Base-by-base conservation (phyloP, 2,329 filamentous ascomycete genomes). In the Fusarium sp. region DNA sequence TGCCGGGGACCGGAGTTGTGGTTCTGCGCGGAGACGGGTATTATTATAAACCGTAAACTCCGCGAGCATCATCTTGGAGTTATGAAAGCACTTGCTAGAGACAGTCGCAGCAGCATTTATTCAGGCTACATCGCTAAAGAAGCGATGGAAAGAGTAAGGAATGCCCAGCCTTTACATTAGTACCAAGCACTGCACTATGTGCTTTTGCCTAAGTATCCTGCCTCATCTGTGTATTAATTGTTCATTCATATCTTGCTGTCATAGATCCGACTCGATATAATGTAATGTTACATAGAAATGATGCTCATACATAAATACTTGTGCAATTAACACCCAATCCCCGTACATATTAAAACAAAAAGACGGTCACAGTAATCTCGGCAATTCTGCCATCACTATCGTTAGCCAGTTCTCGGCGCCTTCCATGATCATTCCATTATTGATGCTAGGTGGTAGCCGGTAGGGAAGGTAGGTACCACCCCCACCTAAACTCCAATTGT, bases 351-450 rank as follows among this genome's bases (percentile, higher is more conserved):
- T 10, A 28, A 28, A 28, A 28, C 7, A 28, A 28, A 28, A 28
- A 28, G 26, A 28, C 26, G 26, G 26, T 7, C 6, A 28, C 9
- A 28, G 3, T 50, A 60, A 60, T 60, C 56, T 60, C 57, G 56
- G 55, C 56, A 59, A 39, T 25, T n/a, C 31, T n/a, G 7, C 31
- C n/a, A 32, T 12, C 26, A 28, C 26, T 32, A 34, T 34, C 31
- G 13, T 13, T 34, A n/a, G 39, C 41, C 48, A 34, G 25, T 60
- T 60, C 55, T 48, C 32, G 44, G n/a, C 29, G 36, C 41, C 48
- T 60, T 60, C 57, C 48, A 60, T 60, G 48, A 60, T 40, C 35
- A 26, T 60, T 60, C 57, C 35, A 60, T 38, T 43, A 32, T 48
- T 60, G 57, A 59, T 60, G 36, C 7, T 34, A 34, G 12, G 8